Base-by-base conservation (phyloP, 345 rosid genomes). In the Lumnitzera littorea region DNA sequence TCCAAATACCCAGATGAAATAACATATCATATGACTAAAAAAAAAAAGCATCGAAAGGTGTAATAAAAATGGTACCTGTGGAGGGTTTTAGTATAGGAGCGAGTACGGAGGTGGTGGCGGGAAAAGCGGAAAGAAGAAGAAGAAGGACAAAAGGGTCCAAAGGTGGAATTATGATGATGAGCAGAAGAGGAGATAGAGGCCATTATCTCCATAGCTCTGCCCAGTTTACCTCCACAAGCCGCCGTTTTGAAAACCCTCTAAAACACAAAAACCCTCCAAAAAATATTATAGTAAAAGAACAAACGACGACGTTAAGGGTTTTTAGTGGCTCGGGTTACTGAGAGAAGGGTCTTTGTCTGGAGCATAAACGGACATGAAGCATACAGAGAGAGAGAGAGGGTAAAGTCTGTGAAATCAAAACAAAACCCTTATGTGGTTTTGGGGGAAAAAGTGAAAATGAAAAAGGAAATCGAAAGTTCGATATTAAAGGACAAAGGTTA, bases 141-240 rank as follows among this genome's bases (percentile, higher is more conserved):
- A 73, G 67, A 63, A 56, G 77, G 46, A 73, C 69, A 63, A 56
- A 77, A 48, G 0, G 83, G 85, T 48, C 78, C 62, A 60, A 76
- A 57, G 27, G 83, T 76, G 49, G 58, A 50, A 49, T 70, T 61
- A 53, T 81, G 81, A 54, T 51, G 58, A 15, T 53, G 61, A 24
- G 48, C 50, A 58, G 67, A 36, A 67, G 84, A 57, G 70, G 81
- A 74, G 49, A 77, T 56, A 57, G 91, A 74, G 76, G 87, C 84
- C 71, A 72, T 63, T 58, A 51, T 47, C 57, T 69, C 73, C 23
- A 74, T 61, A 65, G 84, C 68, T 63, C 71, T 71, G 55, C 82
- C 86, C 84, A 86, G 85, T 80, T 80, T 81, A 52, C 61, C 46
- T 63, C 71, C 50, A 65, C 63, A 15, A 68, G 68, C 61, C 70